phyloP scores from a whole-genome alignment of 192 early-diverging fungal genomes.

The Neocallimastix lanati region DNA sequence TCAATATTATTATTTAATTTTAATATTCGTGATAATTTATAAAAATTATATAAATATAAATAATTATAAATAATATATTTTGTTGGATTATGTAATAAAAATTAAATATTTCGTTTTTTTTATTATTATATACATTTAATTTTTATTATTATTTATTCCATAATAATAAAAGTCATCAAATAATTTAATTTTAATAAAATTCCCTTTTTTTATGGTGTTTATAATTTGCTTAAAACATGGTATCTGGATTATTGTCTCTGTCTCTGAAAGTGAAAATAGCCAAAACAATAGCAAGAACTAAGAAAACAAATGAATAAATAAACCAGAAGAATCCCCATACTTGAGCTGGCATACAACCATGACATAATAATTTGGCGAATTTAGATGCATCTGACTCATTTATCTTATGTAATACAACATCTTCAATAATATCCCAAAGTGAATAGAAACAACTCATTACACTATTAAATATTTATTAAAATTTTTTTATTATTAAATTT shows the following conservation, averaged over 20 bases:
- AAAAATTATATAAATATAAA: too few species aligned
- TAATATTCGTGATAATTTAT: too few species aligned
- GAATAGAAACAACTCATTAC: conserved; percentile 86
- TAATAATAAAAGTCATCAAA: too few species aligned
- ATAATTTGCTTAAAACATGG: background rate
- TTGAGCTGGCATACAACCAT: conserved; percentile 40
- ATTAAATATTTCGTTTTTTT: too few species aligned
- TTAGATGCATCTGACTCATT: conserved; percentile 84
- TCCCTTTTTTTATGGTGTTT: background rate
- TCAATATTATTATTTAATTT: too few species aligned
- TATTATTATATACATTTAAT: too few species aligned
- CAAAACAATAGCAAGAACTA: conserved; percentile 55
- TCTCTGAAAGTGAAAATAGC: conserved; percentile 60
- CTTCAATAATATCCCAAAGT: conserved; percentile 91
- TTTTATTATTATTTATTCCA: too few species aligned
- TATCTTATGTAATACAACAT: conserved; percentile 66
- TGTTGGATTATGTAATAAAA: too few species aligned
- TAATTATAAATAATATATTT: too few species aligned
- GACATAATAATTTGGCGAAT: conserved; percentile 59
- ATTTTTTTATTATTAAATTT: too few species aligned
- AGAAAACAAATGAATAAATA: conserved; percentile 60
- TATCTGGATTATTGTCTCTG: background rate
- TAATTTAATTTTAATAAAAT: too few species aligned
- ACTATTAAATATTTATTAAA: too few species aligned
- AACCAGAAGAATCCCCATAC: conserved; percentile 89